phyloP scores from a whole-genome alignment of 1,139 yeast genomes.

The Zygoascus meyerae region DNA sequence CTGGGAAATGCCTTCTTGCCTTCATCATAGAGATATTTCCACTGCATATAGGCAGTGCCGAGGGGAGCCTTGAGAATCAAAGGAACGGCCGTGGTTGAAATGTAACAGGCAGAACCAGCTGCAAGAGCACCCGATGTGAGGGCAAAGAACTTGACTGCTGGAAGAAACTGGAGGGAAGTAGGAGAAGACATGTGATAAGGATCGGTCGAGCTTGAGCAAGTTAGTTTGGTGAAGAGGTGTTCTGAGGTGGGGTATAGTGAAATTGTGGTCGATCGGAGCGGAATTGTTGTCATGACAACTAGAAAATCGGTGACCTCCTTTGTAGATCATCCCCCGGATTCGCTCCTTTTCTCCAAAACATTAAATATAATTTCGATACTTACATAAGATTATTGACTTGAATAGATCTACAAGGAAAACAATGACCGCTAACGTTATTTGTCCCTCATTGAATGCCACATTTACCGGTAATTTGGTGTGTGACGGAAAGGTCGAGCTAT shows the following conservation, averaged over 20 bases:
- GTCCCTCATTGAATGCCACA: constrained; percentile 2
- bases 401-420: neutral
- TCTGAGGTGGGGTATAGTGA: neutral
- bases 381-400: too few species aligned
- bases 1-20: neutral
- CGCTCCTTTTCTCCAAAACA: too few species aligned
- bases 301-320: too few species aligned
- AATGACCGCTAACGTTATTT: neutral
- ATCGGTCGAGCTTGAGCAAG: too few species aligned
- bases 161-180: too few species aligned
- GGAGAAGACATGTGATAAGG: too few species aligned
- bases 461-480: constrained; percentile 1
- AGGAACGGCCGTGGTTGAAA: neutral
- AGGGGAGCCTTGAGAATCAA: neutral
- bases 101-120: constrained; percentile 1
- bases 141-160: neutral
- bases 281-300: neutral
- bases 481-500: constrained; percentile 2
- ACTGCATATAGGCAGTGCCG: neutral
- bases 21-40: neutral
- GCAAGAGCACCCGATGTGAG: neutral
- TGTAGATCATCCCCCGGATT: too few species aligned
- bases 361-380: too few species aligned
- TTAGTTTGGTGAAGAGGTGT: too few species aligned
- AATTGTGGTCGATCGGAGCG: neutral